These are phyloP conservation scores for Cercospora janseana DNA, from an alignment of 2,329 filamentous ascomycete species.

Conservation along the genomic window DNA sequence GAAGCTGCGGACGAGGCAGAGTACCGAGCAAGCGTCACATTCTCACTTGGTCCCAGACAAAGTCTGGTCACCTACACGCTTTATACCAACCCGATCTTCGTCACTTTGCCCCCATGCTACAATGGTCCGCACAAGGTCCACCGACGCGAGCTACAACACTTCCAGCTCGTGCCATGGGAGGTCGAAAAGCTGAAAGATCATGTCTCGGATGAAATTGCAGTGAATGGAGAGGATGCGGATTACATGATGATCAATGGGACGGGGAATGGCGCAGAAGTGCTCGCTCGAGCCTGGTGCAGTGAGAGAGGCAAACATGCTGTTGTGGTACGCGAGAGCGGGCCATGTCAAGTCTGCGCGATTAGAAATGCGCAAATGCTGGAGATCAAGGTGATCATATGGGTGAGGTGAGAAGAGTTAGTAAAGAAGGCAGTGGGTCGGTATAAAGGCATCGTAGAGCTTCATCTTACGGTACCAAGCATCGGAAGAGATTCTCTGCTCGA, in stretches of 20 bases:
- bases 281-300: background rate
- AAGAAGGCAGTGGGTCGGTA: no score
- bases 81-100: conserved; percentile 3
- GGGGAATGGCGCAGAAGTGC: background rate
- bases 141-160: conserved; percentile 1
- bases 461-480: no score
- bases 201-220: background rate
- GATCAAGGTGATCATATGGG: background rate
- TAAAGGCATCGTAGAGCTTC: no score
- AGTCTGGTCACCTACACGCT: background rate
- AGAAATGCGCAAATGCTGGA: background rate
- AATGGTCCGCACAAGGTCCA: background rate
- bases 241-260: conserved; percentile 4
- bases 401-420: background rate
- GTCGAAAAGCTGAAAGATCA: background rate
- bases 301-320: background rate
- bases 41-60: background rate
- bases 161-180: background rate
- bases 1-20: background rate
- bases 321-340: background rate
- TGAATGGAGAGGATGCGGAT: background rate
- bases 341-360: background rate
- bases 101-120: conserved; percentile 1
- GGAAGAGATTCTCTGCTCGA: no score
- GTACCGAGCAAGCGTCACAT: conserved; percentile 2